Base-by-base conservation (phyloP, 2,329 filamentous ascomycete genomes). In the Bipolaris zeicola region DNA sequence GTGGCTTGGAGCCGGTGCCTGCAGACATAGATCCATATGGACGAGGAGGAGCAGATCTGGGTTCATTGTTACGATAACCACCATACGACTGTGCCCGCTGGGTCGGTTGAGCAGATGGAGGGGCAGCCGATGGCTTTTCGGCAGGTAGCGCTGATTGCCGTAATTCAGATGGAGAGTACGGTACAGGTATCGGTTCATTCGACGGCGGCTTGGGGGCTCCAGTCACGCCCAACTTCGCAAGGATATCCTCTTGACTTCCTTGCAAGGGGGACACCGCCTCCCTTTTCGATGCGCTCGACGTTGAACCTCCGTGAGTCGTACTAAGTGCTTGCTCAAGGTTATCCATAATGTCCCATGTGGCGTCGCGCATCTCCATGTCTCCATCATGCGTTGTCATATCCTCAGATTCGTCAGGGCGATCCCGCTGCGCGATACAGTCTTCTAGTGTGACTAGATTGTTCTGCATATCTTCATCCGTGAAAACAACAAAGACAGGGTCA, bases 401-500 rank as follows among this genome's bases (percentile, higher is more conserved):
- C 8, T 61, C 20, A 13, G 42, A 51, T 43, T 68, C 69, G 55
- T 79, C 75, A 1, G 70, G 70, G 5, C 74, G 71, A 55, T 78
- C 70, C 43, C 78, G 76, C 48, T 77, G 73, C 8, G 72, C 64
- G 37, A 79, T 72, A 24, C 81, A 76, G 20, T 81, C 77, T 36
- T 78, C 73, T 42, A 82, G 59, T 3, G 78, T 70, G 34, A 83
- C 66, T 11, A 80, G 61, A 26, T 68, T 66, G 22, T 60, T 46
- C 5, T 75, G 67, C 53, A 75, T 74, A n/a, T 78, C 68, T 24
- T 78, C 68, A 2, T 67, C 69, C 1, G 74, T 69, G 48, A 83
- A 81, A 5, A 79, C 74, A 5, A 76, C 71, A 59, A 83, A 85
- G 14, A 82, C 78, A 1, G 81, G 77, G 54, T 83, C 82, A 50